phyloP scores from a whole-genome alignment of 2,329 filamentous ascomycete species.

The Coleophoma cylindrospora region DNA sequence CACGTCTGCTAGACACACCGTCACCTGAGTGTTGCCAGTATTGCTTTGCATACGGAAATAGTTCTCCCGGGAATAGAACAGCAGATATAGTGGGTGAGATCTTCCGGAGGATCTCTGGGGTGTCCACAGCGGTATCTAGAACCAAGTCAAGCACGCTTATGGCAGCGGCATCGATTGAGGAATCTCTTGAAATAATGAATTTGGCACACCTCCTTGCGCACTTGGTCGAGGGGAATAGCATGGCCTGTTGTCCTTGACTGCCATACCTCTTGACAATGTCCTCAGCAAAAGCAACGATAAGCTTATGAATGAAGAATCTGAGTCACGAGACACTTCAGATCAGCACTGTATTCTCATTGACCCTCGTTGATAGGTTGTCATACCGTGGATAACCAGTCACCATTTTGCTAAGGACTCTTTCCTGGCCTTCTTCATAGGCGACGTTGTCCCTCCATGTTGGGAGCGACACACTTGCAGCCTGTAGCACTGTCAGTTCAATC shows the following conservation, averaged over 20 bases:
- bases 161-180: constrained; percentile 41
- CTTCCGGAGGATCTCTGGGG: constrained; percentile 45
- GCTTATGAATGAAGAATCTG: constrained; percentile 88
- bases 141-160: constrained; percentile 58
- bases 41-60: constrained; percentile 74
- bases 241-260: constrained; percentile 58
- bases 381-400: constrained; percentile 85
- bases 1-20: constrained; percentile 83
- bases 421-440: constrained; percentile 87
- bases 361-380: not conserved
- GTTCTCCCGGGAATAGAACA: constrained; percentile 64
- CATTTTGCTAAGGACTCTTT: constrained; percentile 83
- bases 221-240: constrained; percentile 73
- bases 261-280: constrained; percentile 64
- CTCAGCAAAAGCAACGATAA: constrained; percentile 67
- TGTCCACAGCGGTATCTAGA: constrained; percentile 50
- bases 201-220: constrained; percentile 68
- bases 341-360: constrained; percentile 10
- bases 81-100: constrained; percentile 59
- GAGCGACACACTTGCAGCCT: constrained; percentile 95
- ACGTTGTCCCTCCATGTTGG: constrained; percentile 91
- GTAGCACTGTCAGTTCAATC: not conserved
- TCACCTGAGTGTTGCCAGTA: constrained; percentile 98
- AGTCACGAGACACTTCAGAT: constrained; percentile 5
- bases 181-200: constrained; percentile 62